Evolutionary conservation across 2,329 filamentous ascomycete genomes (phyloP).

Genomic region (Ophiostoma tasmaniense): DNA sequence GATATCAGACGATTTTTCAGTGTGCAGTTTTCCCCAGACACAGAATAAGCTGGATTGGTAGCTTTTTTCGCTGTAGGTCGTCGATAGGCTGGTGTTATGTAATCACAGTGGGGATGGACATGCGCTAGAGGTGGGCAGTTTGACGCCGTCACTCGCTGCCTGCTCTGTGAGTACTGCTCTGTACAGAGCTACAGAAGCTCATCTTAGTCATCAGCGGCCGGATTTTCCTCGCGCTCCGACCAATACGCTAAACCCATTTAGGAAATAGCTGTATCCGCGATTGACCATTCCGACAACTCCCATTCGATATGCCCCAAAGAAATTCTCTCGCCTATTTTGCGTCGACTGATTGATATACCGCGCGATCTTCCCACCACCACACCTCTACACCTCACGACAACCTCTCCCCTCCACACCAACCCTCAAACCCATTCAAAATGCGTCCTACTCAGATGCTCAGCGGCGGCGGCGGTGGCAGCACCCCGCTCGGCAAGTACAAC

Average conservation of each 20-base stretch:
- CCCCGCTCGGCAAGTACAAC: slow-evolving; percentile 36
- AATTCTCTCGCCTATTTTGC: slow-evolving; percentile 21
- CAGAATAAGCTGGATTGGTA: background rate
- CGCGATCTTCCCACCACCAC: slow-evolving; percentile 5
- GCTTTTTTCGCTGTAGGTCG: slow-evolving; percentile 1
- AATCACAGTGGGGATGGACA: background rate
- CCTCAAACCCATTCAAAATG: slow-evolving; percentile 30
- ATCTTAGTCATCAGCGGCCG: slow-evolving; percentile 10
- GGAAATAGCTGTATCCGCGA: slow-evolving; percentile 2
- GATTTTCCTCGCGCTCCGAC: slow-evolving; percentile 15
- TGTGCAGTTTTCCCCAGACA: slow-evolving; percentile 1
- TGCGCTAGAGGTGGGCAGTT: background rate
- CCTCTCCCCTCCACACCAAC: slow-evolving; percentile 4
- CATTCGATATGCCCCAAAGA: slow-evolving; percentile 20
- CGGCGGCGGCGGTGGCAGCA: slow-evolving; percentile 34
- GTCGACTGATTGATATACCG: slow-evolving; percentile 10
- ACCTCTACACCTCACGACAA: slow-evolving; percentile 9
- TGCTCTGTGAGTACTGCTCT: background rate
- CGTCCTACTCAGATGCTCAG: slow-evolving; percentile 38
- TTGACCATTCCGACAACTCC: slow-evolving; percentile 24
- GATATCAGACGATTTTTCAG: background rate
- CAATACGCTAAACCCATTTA: background rate
- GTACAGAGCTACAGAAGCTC: no score
- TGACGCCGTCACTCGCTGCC: background rate
- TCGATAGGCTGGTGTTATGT: background rate